phyloP scores from a whole-genome alignment of 176 grass and related monocot genomes.

The Alloteropsis semialata region DNA sequence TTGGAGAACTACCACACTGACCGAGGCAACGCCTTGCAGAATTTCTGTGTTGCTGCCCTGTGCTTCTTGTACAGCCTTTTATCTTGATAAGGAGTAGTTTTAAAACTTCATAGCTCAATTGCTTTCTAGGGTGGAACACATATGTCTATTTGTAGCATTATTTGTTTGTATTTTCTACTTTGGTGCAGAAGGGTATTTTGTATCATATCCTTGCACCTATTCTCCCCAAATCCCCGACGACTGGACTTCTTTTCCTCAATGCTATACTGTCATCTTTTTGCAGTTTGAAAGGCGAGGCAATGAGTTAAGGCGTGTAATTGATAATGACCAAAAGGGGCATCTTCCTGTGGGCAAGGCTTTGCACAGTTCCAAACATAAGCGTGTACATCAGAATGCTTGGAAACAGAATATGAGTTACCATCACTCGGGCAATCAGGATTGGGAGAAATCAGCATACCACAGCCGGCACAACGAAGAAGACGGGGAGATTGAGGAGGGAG shows the following conservation, averaged over 20 bases:
- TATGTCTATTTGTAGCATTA: conserved; percentile 20
- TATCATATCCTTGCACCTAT: conserved; percentile 7
- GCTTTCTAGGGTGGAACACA: conserved; percentile 4
- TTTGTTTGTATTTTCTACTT: conserved; percentile 24
- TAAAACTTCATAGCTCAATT: background rate
- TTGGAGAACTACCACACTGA: background rate
- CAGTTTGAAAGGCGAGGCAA: conserved; percentile 51
- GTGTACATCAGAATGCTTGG: background rate
- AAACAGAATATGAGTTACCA: conserved; percentile 11
- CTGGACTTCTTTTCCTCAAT: conserved; percentile 46
- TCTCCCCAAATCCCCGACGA: conserved; percentile 10
- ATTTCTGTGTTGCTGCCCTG: background rate
- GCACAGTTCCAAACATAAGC: conserved; percentile 21
- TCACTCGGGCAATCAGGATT: conserved; percentile 17
- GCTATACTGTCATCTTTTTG: conserved; percentile 40
- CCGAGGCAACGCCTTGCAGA: background rate
- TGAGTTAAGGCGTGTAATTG: conserved; percentile 25
- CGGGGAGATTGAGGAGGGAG: conserved; percentile 64
- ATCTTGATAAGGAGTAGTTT: conserved; percentile 10
- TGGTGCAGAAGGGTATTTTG: conserved; percentile 6
- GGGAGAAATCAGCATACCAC: conserved; percentile 15
- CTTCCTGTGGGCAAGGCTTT: conserved; percentile 27
- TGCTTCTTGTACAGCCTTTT: conserved; percentile 1
- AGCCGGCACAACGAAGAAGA: conserved; percentile 25
- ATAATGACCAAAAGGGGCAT: conserved; percentile 8